phyloP scores from a whole-genome alignment of 108 stramenopile species.

The Skeletonema marinoi region DNA sequence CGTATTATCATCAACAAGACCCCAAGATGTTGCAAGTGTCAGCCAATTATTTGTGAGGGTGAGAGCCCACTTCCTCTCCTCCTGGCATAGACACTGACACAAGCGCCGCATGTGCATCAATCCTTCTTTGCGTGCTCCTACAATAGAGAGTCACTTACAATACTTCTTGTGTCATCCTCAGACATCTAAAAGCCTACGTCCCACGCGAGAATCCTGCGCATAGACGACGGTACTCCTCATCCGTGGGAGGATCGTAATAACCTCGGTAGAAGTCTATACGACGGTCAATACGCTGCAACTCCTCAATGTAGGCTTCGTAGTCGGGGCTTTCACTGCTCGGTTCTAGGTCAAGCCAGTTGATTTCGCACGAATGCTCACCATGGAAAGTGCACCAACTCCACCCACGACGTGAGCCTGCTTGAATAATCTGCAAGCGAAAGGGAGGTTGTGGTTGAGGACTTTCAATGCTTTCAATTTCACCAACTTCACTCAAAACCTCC shows the following conservation, averaged over 20 bases:
- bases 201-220: background rate
- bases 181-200: too few relatives aligned
- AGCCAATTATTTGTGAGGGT: too few relatives aligned
- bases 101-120: background rate
- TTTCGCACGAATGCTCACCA: background rate
- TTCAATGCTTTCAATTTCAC: too few relatives aligned
- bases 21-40: background rate
- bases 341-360: background rate
- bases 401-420: background rate
- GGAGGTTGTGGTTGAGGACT: too few relatives aligned
- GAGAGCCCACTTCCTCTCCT: too few relatives aligned
- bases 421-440: background rate
- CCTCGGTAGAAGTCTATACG: background rate
- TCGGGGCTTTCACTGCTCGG: background rate
- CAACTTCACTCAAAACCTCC: too few relatives aligned
- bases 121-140: too few relatives aligned
- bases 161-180: too few relatives aligned
- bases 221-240: background rate
- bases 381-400: background rate
- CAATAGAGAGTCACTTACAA: too few relatives aligned
- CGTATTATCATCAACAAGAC: too few relatives aligned
- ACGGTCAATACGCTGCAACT: background rate
- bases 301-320: too few relatives aligned
- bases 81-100: too few relatives aligned
- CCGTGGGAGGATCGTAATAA: background rate